Percentiles rank a stretch among this genome's conserved stretches.
These are phyloP conservation scores for Talaromyces sp. DNA, from an alignment of 2,329 filamentous ascomycete species.

Conservation along the genomic window DNA sequence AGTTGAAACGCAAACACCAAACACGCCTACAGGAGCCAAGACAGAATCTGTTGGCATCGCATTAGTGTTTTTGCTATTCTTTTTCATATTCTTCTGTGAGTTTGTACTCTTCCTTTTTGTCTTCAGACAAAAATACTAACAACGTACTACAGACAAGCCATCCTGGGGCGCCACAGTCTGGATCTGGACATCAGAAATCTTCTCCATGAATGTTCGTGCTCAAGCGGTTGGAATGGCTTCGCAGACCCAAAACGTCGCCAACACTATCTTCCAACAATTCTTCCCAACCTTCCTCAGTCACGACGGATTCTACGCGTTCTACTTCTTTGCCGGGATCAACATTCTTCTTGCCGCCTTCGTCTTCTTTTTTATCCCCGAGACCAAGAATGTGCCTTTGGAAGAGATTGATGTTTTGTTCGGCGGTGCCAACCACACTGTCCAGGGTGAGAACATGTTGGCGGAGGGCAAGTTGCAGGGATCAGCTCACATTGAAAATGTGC, in stretches of 20 bases:
- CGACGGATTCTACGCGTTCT: constrained; percentile 54
- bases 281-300: constrained; percentile 65
- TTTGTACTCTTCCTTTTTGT: neutral
- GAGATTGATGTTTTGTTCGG: constrained; percentile 40
- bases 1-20: constrained; percentile 57
- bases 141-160: constrained; percentile 54
- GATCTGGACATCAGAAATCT: constrained; percentile 68
- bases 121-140: neutral
- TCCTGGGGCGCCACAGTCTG: constrained; percentile 67
- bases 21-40: constrained; percentile 50
- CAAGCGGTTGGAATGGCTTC: constrained; percentile 66
- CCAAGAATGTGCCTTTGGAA: constrained; percentile 30
- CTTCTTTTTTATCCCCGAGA: constrained; percentile 43
- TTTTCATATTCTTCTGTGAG: constrained; percentile 54
- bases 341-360: constrained; percentile 50
- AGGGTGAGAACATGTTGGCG: constrained; percentile 28
- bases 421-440: constrained; percentile 34
- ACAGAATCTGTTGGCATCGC: constrained; percentile 59
- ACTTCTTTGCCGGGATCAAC: constrained; percentile 54
- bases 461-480: constrained; percentile 10
- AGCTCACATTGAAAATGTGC: neutral
- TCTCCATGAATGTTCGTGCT: constrained; percentile 68
- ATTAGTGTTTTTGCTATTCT: constrained; percentile 65
- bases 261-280: constrained; percentile 66
- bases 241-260: constrained; percentile 61